phyloP scores from a whole-genome alignment of 2,329 filamentous ascomycete species.

The Colletotrichum liaoningense region DNA sequence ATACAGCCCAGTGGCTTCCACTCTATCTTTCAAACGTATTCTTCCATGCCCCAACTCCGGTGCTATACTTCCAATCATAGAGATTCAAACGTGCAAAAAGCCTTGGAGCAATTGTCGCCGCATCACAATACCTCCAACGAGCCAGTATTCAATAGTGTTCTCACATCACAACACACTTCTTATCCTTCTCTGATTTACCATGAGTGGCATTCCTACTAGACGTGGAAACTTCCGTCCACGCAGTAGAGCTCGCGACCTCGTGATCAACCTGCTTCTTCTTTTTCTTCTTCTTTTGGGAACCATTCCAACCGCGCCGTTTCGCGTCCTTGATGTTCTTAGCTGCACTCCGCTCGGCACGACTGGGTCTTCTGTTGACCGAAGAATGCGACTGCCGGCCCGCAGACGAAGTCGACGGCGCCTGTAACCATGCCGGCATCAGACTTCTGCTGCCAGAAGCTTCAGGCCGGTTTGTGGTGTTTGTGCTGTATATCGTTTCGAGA shows the following conservation, averaged over 20 bases:
- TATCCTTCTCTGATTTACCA: conserved; percentile 53
- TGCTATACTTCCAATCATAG: conserved; percentile 11
- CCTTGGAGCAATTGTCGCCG: neutral
- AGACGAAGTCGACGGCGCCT: conserved; percentile 46
- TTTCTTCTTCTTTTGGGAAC: conserved; percentile 52
- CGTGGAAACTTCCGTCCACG: conserved; percentile 65
- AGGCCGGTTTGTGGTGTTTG: conserved; percentile 25
- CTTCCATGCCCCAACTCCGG: conserved; percentile 17
- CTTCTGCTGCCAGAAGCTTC: conserved; percentile 32
- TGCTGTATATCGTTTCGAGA: conserved; percentile 66
- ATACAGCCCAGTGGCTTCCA: neutral
- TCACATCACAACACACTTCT: conserved; percentile 67
- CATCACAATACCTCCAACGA: neutral
- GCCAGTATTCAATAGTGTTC: neutral
- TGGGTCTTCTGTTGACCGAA: conserved; percentile 60
- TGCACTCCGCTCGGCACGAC: conserved; percentile 69
- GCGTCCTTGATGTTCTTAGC: conserved; percentile 73
- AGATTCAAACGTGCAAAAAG: neutral
- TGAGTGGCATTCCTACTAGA: conserved; percentile 39
- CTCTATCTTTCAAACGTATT: neutral
- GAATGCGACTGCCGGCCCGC: conserved; percentile 51
- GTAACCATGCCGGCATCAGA: conserved; percentile 47
- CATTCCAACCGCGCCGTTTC: conserved; percentile 67
- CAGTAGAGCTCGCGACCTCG: conserved; percentile 57
- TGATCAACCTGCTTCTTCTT: conserved; percentile 47